Evolutionary conservation across 1,139 yeast species (phyloP), one percentile per base, ranked within the genome.

Genomic region (Zygoascus meyerae): DNA sequence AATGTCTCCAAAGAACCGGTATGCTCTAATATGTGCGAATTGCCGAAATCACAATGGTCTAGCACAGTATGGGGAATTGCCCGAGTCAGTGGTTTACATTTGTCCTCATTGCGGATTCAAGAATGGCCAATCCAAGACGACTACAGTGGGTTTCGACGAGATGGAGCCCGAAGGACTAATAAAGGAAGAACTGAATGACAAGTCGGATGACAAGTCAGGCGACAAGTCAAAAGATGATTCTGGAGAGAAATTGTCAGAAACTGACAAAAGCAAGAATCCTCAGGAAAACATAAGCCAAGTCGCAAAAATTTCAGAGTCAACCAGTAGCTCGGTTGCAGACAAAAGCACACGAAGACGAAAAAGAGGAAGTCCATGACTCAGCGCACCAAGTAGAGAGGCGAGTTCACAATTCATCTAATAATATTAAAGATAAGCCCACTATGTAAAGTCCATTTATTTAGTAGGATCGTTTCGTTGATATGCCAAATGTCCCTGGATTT

Each of bases 381-480:
- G 6, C 4, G 26, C 6, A 21, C 4, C 26, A 21, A 21, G 26
- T 7, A 21, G n/a, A n/a, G n/a, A n/a, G n/a, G n/a, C n/a, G n/a
- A n/a, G n/a, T n/a, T n/a, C 7, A 14, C 18, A 21, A 4, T 29
- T 16, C 28, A 17, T 35, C 29, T 35, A 35, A 18, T 35, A 35
- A 35, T 35, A 35, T 18, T 35, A 35, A 18, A 18, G 8, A 18
- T 18, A 10, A 21, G 30, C 39, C 39, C 7, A 35, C 39, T 35
- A 18, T 35, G n/a, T 18, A 35, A 21, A 21, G 7, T 21, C 39
- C 30, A n/a, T 31, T 66, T 71, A 83, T 71, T 83, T 83, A 45
- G 85, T 73, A 45, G 90, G 90, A 65, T 85, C 95, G 69, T 83
- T 84, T 76, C 85, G 82, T 69, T 85, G 94, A 72, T 85, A 85